phyloP scores from a whole-genome alignment of 192 early-diverging fungal genomes.

The Rhizoclosmatium globosum region DNA sequence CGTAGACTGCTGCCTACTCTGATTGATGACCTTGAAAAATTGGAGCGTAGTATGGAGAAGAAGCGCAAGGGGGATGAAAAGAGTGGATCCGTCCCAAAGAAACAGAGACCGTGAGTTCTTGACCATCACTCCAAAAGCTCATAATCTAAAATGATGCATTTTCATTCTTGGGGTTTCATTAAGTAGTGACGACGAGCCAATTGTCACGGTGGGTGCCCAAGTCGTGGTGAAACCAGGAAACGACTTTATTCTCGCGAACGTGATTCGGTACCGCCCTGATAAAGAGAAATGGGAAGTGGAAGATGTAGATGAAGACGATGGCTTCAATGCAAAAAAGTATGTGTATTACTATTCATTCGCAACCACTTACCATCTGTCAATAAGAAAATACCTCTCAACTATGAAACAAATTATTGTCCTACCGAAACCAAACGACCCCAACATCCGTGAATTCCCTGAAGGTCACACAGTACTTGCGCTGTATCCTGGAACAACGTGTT shows the following conservation, averaged over 20 bases:
- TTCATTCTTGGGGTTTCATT: neutral
- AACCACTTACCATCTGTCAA: too few relatives aligned
- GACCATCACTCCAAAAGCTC: too few relatives aligned
- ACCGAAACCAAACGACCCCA: neutral
- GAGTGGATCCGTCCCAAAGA: neutral
- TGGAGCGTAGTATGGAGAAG: neutral
- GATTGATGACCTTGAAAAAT: neutral
- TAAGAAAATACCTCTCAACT: conserved; percentile 17
- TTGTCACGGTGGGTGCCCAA: neutral
- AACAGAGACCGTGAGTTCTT: neutral
- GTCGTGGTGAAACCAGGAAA: conserved; percentile 44
- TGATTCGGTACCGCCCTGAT: conserved; percentile 46
- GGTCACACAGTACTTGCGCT: conserved; percentile 54
- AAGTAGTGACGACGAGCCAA: neutral
- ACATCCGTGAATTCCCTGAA: conserved; percentile 41
- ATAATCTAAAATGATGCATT: too few relatives aligned
- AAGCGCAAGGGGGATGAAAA: neutral
- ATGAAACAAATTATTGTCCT: neutral
- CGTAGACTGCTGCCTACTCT: neutral
- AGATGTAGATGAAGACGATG: conserved; percentile 55
- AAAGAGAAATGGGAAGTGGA: conserved; percentile 49
- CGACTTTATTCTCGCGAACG: conserved; percentile 53
- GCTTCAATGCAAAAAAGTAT: conserved; percentile 29
- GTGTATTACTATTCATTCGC: too few relatives aligned
- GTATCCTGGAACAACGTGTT: conserved; percentile 55